Evolutionary conservation across 768 basidiomycete genomes (phyloP).

Genomic region (Trametes gibbosa): DNA sequence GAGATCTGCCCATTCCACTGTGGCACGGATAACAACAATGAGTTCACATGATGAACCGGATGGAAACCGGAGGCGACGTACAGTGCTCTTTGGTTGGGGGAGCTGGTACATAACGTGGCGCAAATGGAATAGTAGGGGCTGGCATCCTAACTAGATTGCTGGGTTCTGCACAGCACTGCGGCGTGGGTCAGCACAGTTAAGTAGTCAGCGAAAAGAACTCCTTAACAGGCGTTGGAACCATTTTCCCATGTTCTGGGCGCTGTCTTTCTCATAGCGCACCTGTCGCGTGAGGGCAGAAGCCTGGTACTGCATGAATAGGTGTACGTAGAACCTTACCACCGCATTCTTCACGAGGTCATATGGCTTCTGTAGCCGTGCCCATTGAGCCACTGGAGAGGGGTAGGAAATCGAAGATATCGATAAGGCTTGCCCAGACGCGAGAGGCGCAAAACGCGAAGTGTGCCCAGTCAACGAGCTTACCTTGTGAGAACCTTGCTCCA

Average conservation of each 20-base stretch:
- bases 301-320: not conserved
- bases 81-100: slow-evolving; percentile 33
- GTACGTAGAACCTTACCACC: not conserved
- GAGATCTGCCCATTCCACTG: slow-evolving; percentile 35
- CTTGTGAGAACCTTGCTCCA: no score
- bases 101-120: slow-evolving; percentile 3
- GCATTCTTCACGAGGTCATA: no score
- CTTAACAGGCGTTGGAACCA: no score
- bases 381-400: no score
- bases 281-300: no score
- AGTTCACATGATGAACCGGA: not conserved
- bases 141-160: slow-evolving; percentile 2
- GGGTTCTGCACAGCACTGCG: not conserved
- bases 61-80: slow-evolving; percentile 22
- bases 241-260: no score
- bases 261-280: no score
- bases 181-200: not conserved
- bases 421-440: no score
- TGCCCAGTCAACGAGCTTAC: no score
- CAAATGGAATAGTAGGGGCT: slow-evolving; percentile 8
- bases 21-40: not conserved
- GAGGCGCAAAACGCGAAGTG: no score
- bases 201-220: not conserved
- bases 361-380: not conserved
- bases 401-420: no score